A percentile compares a stretch with the other conserved stretches of the same genome.
Evolutionary conservation across 2,329 filamentous ascomycete species (phyloP).

Genomic region (Monosporascus sp.): DNA sequence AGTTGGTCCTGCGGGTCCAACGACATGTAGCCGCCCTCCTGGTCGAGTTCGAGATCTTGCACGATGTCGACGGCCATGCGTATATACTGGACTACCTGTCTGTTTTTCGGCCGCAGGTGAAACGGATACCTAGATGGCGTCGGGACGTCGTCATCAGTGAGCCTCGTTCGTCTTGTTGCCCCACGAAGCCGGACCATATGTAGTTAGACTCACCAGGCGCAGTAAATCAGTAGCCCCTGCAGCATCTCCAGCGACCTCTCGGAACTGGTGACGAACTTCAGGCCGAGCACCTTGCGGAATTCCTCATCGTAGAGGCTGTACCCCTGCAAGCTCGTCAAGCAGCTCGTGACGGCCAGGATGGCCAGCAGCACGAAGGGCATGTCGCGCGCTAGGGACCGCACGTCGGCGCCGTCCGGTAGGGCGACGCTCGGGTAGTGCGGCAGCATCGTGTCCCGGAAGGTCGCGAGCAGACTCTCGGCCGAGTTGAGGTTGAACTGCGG

Average conservation of each 20-base stretch:
- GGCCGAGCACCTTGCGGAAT: conserved; percentile 50
- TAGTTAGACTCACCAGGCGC: conserved; percentile 42
- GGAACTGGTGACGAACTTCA: conserved; percentile 52
- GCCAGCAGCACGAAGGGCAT: conserved; percentile 51
- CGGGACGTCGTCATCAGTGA: neutral
- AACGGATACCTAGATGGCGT: conserved; percentile 45
- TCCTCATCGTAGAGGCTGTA: conserved; percentile 53
- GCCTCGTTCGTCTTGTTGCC: too few relatives aligned
- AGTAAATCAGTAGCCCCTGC: conserved; percentile 53
- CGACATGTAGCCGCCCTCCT: conserved; percentile 26
- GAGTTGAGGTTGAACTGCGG: conserved; percentile 52
- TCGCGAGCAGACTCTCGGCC: conserved; percentile 39
- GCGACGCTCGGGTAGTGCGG: conserved; percentile 39
- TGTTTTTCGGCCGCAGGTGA: conserved; percentile 47
- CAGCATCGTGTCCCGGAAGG: conserved; percentile 38
- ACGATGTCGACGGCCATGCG: conserved; percentile 47
- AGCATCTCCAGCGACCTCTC: conserved; percentile 53
- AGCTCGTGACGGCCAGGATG: conserved; percentile 46
- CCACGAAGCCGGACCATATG: too few relatives aligned
- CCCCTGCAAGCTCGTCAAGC: conserved; percentile 42
- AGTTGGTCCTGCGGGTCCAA: conserved; percentile 9
- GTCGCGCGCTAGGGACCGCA: conserved; percentile 37
- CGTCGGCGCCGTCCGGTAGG: conserved; percentile 34
- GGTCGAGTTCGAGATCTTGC: conserved; percentile 44
- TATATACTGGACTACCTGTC: conserved; percentile 44